Percentiles rank a stretch among this genome's conserved stretches.
Conservation (phyloP, 2,329 filamentous ascomycete species). For the Colletotrichum tropicicola region DNA sequence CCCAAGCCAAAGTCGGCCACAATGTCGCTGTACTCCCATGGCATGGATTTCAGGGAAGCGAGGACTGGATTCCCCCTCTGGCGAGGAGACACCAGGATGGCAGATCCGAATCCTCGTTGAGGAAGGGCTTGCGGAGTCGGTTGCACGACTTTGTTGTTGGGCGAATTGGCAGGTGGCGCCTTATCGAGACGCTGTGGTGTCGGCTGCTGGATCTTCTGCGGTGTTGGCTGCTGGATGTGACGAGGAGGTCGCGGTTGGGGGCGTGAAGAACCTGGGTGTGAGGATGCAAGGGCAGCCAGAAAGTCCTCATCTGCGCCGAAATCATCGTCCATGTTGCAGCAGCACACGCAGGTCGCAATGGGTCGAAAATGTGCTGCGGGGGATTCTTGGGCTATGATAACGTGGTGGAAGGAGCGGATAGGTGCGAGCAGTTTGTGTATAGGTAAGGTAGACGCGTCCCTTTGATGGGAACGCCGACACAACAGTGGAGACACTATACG, state of each 20-base stretch:
- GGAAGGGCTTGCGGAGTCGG: slow-evolving; percentile 89
- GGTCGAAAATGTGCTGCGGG: background rate
- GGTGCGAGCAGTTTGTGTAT: too few species aligned
- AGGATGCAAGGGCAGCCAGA: slow-evolving; percentile 62
- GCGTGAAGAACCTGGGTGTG: slow-evolving; percentile 44
- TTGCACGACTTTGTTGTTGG: slow-evolving; percentile 74
- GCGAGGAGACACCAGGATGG: slow-evolving; percentile 88
- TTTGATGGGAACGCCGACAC: too few species aligned
- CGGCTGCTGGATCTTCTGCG: slow-evolving; percentile 50
- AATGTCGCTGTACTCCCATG: slow-evolving; percentile 99
- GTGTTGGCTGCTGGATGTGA: slow-evolving; percentile 48
- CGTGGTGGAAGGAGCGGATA: background rate
- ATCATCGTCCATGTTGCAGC: slow-evolving; percentile 57
- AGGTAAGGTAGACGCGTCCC: too few species aligned
- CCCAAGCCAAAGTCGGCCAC: slow-evolving; percentile 92
- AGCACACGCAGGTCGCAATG: background rate
- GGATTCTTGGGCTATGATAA: background rate
- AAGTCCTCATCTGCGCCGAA: slow-evolving; percentile 67
- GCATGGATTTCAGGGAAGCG: slow-evolving; percentile 79
- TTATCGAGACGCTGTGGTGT: slow-evolving; percentile 66
- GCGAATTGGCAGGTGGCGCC: slow-evolving; percentile 49
- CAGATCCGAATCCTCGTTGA: slow-evolving; percentile 70
- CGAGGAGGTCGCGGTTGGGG: slow-evolving; percentile 32
- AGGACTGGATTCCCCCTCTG: slow-evolving; percentile 97
- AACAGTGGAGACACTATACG: too few species aligned